phyloP scores from a whole-genome alignment of 257 asterid species.

The Petunia secreta region DNA sequence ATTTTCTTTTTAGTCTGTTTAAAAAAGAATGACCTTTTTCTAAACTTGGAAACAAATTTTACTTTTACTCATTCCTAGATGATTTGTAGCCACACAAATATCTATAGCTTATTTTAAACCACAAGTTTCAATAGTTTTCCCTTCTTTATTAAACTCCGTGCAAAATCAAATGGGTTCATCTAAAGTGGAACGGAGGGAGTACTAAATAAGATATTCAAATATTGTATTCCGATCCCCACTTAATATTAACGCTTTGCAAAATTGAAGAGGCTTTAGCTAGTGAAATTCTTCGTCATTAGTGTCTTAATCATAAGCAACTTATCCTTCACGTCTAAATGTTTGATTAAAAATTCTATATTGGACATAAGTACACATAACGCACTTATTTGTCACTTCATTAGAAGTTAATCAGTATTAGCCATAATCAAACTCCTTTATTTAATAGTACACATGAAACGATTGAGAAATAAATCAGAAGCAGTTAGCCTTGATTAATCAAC shows the following conservation, averaged over 20 bases:
- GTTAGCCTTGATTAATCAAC: conserved; percentile 14
- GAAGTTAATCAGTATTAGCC: conserved; percentile 1
- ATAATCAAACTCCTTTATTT: not conserved
- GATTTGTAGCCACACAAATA: too few relatives aligned
- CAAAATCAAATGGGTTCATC: too few relatives aligned
- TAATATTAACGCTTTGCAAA: not conserved
- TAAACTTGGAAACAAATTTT: too few relatives aligned
- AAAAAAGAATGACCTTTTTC: too few relatives aligned
- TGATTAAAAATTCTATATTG: not conserved
- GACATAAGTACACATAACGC: conserved; percentile 25
- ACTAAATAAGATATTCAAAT: conserved; percentile 7
- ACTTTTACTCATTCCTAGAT: too few relatives aligned
- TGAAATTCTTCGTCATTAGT: conserved; percentile 17
- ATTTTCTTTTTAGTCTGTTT: too few relatives aligned
- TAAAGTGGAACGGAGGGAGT: too few relatives aligned
- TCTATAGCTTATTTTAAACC: too few relatives aligned
- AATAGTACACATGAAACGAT: not conserved
- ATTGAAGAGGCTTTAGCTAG: not conserved
- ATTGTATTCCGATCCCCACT: not conserved
- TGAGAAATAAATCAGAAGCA: conserved; percentile 22
- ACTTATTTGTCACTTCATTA: conserved; percentile 26
- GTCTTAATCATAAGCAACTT: conserved; percentile 27
- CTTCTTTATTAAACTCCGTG: too few relatives aligned
- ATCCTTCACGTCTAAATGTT: conserved; percentile 10
- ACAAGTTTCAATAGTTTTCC: too few relatives aligned